These are phyloP conservation scores for Paraphysoderma sedebokerense DNA, from an alignment of 371 early-diverging fungal species.

Conservation along the genomic window DNA sequence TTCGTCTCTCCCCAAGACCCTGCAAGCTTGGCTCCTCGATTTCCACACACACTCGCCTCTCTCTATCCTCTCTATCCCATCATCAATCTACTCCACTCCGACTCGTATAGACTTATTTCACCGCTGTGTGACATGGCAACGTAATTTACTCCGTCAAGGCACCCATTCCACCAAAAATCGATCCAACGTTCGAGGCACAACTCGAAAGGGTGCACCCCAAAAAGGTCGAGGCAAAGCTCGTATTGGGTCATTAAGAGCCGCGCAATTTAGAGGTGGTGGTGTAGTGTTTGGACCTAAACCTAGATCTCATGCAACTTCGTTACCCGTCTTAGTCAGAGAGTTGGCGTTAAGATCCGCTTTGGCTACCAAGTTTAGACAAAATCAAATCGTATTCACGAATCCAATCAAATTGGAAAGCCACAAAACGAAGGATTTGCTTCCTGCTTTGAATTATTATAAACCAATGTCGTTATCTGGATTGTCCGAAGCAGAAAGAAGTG, in stretches of 20 bases:
- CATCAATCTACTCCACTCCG: conserved; percentile 60
- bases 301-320: conserved; percentile 56
- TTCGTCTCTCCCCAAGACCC: conserved; percentile 8
- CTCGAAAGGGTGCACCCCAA: conserved; percentile 63
- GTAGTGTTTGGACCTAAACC: conserved; percentile 78
- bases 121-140: conserved; percentile 70
- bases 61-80: conserved; percentile 53
- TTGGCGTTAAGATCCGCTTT: conserved; percentile 66
- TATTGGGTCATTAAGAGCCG: conserved; percentile 67
- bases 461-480: neutral
- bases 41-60: conserved; percentile 56
- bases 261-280: conserved; percentile 82
- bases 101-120: conserved; percentile 71
- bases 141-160: conserved; percentile 64
- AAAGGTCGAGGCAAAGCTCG: conserved; percentile 88
- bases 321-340: conserved; percentile 71
- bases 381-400: conserved; percentile 36
- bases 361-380: conserved; percentile 74
- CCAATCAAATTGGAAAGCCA: neutral
- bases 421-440: neutral
- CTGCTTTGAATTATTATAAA: neutral
- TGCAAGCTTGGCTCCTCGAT: conserved; percentile 68
- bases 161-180: conserved; percentile 65
- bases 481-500: too few species aligned
- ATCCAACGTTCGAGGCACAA: conserved; percentile 68